Base-by-base conservation (phyloP, 768 basidiomycete species). In the Boletus vinaceobasis region DNA sequence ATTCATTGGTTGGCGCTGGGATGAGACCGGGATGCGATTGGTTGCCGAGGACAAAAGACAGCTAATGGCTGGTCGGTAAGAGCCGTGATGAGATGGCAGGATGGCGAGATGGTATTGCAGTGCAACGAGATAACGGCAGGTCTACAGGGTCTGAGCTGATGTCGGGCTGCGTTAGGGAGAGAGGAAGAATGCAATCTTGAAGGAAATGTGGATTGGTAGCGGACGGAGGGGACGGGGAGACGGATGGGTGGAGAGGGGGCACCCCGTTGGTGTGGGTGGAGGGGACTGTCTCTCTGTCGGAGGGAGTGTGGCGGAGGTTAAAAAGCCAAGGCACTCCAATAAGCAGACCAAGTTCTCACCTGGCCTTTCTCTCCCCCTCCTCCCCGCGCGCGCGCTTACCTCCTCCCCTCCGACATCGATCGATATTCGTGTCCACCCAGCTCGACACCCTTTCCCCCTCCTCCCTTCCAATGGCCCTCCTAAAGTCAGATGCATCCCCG, bases 271-370 rank as follows among this genome's bases (percentile, higher is more conserved):
- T 5, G 15, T 48, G 45, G 45, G 48, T 52, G 45, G 32, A 49
- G 45, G 50, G 48, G n/a, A 27, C 48, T 17, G 6, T 35, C 3
- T 4, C 0, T n/a, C 37, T 10, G 47, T 50, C 48, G 52, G 59
- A 44, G 51, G 13, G 35, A 17, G 29, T 15, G 32, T 56, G 57
- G 66, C 68, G 68, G 68, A 69, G 70, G 67, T 69, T 69, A 55
- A 67, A 67, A 69, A 58, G 45, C 40, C 46, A 47, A 59, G 57
- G 64, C 59, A 59, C 65, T 58, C 55, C 58, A 57, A 61, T 63
- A 58, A 51, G 49, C 35, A 54, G 50, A 27, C 52, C 39, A 53
- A 48, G 53, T 69, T 69, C 70, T 65, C 68, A 71, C 68, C 63
- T 60, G 60, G 53, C 26, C 57, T 55, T 60, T 55, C 58, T 55